Conservation (phyloP, 2,329 filamentous ascomycete genomes). For the Biscogniauxia mediterranea region DNA sequence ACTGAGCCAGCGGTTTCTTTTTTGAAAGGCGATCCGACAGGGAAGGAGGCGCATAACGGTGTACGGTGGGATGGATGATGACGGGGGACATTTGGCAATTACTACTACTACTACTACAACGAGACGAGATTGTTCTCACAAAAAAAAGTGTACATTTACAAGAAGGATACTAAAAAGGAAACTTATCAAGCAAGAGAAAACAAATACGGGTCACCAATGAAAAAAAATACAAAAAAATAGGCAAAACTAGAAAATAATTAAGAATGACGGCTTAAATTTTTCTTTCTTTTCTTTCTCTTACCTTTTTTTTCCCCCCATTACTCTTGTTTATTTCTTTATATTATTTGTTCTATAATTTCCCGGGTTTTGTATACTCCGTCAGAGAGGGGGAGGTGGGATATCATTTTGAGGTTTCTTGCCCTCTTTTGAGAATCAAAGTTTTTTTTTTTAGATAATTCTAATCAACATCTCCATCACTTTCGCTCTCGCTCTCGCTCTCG, state of each 20-base stretch:
- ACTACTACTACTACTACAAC: too few species aligned
- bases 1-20: slow-evolving; percentile 60
- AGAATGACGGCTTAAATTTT: neutral
- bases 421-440: too few species aligned
- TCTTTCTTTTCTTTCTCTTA: neutral
- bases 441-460: slow-evolving; percentile 1
- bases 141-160: slow-evolving; percentile 8
- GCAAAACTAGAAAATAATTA: neutral
- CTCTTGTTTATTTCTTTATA: too few species aligned
- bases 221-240: neutral
- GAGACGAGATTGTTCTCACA: neutral
- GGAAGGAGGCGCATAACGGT: neutral
- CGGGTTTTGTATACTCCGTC: too few species aligned
- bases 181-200: slow-evolving; percentile 1
- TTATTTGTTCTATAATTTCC: neutral
- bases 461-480: slow-evolving; percentile 17
- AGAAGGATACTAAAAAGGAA: slow-evolving; percentile 18
- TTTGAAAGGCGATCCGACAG: neutral
- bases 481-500: neutral
- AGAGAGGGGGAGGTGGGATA: too few species aligned
- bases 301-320: neutral
- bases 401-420: too few species aligned
- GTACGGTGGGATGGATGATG: neutral
- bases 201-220: neutral
- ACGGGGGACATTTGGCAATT: too few species aligned